Percentiles rank a stretch among this genome's conserved stretches.
Evolutionary conservation across 495 filamentous ascomycete genomes (phyloP).

Genomic region (Penicillium chermesinum): DNA sequence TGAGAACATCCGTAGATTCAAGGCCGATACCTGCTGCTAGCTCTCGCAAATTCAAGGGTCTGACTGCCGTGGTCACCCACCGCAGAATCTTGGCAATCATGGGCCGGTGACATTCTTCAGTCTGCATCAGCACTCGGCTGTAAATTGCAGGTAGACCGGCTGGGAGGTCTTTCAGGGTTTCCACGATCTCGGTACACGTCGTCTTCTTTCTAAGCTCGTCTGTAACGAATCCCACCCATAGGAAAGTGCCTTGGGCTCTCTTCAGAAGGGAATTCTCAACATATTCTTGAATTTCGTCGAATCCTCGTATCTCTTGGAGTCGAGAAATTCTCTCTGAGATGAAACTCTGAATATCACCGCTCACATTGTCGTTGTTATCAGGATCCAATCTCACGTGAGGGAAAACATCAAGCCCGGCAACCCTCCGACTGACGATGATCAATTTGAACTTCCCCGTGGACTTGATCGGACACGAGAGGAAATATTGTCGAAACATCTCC

Average conservation of each 20-base stretch:
- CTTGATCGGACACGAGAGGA: neutral
- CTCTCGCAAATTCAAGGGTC: neutral
- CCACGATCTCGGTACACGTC: neutral
- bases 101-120: neutral
- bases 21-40: neutral
- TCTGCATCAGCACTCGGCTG: neutral
- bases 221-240: slow-evolving; percentile 29
- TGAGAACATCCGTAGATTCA: neutral
- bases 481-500: neutral
- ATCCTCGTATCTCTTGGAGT: neutral
- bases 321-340: neutral
- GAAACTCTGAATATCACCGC: neutral
- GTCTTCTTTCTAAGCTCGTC: neutral
- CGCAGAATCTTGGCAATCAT: neutral
- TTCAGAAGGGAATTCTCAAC: neutral
- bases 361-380: neutral
- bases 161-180: neutral
- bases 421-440: neutral
- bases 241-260: neutral
- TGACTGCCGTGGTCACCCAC: neutral
- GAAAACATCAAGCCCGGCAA: neutral
- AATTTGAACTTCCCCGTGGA: neutral
- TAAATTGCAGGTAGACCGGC: neutral
- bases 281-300: neutral
- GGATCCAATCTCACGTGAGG: neutral